Conservation (phyloP, 2,329 filamentous ascomycete genomes). For the Pseudogymnoascus sp. region DNA sequence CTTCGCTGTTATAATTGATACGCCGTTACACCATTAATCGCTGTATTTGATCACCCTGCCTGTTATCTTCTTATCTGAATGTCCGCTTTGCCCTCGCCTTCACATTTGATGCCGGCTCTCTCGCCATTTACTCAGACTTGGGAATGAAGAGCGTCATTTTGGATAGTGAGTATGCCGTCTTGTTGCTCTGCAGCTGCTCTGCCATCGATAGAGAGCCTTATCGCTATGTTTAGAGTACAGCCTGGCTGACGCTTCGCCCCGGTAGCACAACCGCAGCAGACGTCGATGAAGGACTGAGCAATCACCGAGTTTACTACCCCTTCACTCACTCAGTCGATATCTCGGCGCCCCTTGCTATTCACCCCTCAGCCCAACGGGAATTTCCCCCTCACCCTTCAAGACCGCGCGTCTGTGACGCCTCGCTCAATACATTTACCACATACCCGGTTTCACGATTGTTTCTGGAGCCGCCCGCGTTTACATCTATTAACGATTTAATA, state of each 20-base stretch:
- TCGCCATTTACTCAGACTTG: background rate
- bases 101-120: background rate
- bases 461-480: background rate
- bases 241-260: slow-evolving; percentile 2
- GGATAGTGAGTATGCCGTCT: slow-evolving; percentile 7
- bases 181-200: background rate
- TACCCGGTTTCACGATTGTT: slow-evolving; percentile 8
- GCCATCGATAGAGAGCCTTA: background rate
- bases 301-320: background rate
- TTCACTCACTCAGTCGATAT: background rate
- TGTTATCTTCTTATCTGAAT: slow-evolving; percentile 8
- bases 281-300: background rate
- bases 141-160: slow-evolving; percentile 1
- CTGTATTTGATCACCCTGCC: slow-evolving; percentile 1
- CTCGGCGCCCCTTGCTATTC: background rate
- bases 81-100: background rate
- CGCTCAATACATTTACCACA: slow-evolving; percentile 8
- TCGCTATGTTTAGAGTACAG: background rate
- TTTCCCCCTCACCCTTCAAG: background rate
- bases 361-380: background rate
- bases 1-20: background rate
- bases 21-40: slow-evolving; percentile 7
- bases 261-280: slow-evolving; percentile 2
- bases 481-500: slow-evolving; percentile 5
- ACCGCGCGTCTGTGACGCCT: slow-evolving; percentile 8